phyloP scores from a whole-genome alignment of 306 rosid species.

The Inga oerstediana region DNA sequence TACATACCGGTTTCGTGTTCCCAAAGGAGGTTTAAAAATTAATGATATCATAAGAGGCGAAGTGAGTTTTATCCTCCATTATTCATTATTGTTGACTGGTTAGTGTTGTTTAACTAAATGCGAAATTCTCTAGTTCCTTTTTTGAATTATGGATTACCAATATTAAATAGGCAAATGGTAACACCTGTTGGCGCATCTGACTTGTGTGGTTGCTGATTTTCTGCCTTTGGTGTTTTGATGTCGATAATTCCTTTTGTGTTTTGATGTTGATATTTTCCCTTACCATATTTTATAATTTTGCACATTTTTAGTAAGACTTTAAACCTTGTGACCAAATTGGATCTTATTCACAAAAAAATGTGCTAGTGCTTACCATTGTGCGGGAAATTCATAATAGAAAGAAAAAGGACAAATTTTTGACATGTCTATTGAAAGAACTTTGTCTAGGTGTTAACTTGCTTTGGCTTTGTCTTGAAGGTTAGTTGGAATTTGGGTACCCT shows the following conservation, averaged over 20 bases:
- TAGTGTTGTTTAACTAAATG: neutral
- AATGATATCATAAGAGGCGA: slow-evolving; percentile 87
- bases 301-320: neutral
- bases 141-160: neutral
- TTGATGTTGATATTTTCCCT: neutral
- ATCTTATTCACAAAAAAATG: neutral
- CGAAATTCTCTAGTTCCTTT: neutral
- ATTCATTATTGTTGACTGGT: neutral
- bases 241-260: neutral
- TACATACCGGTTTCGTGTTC: slow-evolving; percentile 85
- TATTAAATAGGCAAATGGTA: neutral
- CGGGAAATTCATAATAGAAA: neutral
- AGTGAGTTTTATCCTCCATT: slow-evolving; percentile 50
- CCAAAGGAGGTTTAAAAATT: slow-evolving; percentile 81
- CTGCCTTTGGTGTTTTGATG: neutral
- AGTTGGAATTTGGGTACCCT: slow-evolving; percentile 98
- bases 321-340: neutral
- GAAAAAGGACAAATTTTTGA: neutral
- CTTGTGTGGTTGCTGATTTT: slow-evolving; percentile 20
- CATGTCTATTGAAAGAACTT: slow-evolving; percentile 17
- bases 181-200: neutral
- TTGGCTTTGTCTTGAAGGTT: slow-evolving; percentile 93
- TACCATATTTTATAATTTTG: neutral
- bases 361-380: neutral
- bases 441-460: slow-evolving; percentile 51